Conservation (phyloP, 2,329 filamentous ascomycete species). For the Ascochyta fabae region DNA sequence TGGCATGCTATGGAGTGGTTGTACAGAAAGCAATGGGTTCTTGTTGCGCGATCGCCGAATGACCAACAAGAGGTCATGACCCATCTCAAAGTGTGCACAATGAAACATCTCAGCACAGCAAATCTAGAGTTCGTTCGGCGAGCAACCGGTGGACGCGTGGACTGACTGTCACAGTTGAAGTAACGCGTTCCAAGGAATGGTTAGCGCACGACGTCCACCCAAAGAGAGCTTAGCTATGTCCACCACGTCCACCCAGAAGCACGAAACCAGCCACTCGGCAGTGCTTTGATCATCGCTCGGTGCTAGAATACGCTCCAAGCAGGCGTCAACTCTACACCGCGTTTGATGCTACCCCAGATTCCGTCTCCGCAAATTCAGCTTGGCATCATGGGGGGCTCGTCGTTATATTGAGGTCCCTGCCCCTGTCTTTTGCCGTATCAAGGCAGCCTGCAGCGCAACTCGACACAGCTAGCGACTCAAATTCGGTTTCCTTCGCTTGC, state of each 20-base stretch:
- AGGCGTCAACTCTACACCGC: neutral
- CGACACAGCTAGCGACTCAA: neutral
- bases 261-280: neutral
- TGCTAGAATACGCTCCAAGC: neutral
- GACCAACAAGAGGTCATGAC: no score
- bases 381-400: neutral
- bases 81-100: no score
- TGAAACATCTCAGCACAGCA: no score
- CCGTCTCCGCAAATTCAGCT: neutral
- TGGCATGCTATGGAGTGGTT: no score
- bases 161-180: no score
- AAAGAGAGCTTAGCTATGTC: neutral
- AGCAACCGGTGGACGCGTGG: no score
- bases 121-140: no score
- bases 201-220: neutral
- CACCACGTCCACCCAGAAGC: neutral
- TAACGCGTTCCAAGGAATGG: no score
- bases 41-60: no score
- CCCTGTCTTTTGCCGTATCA: no score
- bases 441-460: neutral
- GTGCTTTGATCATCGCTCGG: neutral
- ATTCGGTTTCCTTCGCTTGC: neutral
- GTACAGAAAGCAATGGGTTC: no score
- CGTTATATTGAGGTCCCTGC: neutral
- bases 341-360: constrained; percentile 3